Percentiles rank a stretch among this genome's conserved stretches.
phyloP scores from a whole-genome alignment of 441 rosid species.

The Aquilaria agallochum region DNA sequence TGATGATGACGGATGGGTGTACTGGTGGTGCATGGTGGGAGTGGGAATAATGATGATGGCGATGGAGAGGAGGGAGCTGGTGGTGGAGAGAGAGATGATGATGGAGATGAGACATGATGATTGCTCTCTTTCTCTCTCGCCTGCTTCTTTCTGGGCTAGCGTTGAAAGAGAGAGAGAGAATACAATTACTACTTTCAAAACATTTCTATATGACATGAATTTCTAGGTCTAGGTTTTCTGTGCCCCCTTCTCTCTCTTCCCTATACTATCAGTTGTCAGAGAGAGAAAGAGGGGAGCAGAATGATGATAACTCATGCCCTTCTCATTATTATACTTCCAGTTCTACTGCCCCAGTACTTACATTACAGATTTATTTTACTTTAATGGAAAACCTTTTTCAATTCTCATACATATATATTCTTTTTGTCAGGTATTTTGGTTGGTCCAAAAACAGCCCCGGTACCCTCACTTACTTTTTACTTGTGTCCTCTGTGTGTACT shows the following conservation, averaged over 20 bases:
- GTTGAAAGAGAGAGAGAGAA: constrained; percentile 12
- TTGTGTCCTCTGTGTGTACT: no score
- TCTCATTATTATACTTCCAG: no score
- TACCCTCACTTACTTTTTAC: no score
- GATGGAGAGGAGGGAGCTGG: constrained; percentile 4
- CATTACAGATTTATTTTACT: no score
- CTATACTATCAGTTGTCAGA: constrained; percentile 7
- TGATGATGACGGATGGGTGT: no score
- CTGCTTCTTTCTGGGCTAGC: background rate
- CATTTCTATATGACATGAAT: no score
- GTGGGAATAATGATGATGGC: constrained; percentile 18
- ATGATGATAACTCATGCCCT: background rate
- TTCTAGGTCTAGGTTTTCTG: constrained; percentile 7
- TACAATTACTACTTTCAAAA: background rate
- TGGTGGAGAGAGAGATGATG: constrained; percentile 13
- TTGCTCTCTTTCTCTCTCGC: background rate
- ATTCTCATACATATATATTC: no score
- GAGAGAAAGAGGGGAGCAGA: constrained; percentile 5
- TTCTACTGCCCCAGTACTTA: no score
- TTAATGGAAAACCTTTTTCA: no score
- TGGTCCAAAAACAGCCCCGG: no score
- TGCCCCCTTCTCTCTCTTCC: constrained; percentile 10
- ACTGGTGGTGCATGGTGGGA: no score
- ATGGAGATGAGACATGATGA: constrained; percentile 2
- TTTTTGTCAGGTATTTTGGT: no score